A percentile compares a stretch with the other conserved stretches of the same genome.
These are phyloP conservation scores for Cyphellophora attinorum DNA, from an alignment of 2,329 filamentous ascomycete genomes.

Conservation along the genomic window DNA sequence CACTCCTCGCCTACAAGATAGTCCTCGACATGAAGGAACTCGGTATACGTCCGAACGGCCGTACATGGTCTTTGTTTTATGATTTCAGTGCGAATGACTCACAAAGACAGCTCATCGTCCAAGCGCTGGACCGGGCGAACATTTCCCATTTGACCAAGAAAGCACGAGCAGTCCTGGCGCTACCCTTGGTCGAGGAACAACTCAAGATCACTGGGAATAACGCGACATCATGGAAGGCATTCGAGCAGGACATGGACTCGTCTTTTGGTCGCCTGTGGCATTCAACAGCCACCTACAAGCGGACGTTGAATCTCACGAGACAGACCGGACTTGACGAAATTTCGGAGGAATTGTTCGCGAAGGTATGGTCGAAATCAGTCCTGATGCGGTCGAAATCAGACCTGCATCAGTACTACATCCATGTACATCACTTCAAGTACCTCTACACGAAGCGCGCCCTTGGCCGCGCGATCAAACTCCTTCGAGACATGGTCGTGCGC, in stretches of 20 bases:
- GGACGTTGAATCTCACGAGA: background rate
- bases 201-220: background rate
- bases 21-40: slow-evolving; percentile 1
- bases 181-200: background rate
- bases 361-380: background rate
- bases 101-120: background rate
- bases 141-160: no score
- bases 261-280: background rate
- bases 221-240: background rate
- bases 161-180: no score
- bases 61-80: slow-evolving; percentile 1
- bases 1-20: background rate
- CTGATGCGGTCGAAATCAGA: background rate
- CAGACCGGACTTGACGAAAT: background rate
- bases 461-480: background rate
- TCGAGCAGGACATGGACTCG: background rate
- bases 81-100: background rate
- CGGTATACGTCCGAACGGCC: slow-evolving; percentile 1
- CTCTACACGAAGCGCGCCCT: background rate
- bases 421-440: background rate
- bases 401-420: background rate
- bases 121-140: background rate
- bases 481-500: background rate
- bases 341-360: background rate
- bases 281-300: background rate